Conservation (phyloP, 2,329 filamentous ascomycete genomes). For the Aspergillus puulaauensis region DNA sequence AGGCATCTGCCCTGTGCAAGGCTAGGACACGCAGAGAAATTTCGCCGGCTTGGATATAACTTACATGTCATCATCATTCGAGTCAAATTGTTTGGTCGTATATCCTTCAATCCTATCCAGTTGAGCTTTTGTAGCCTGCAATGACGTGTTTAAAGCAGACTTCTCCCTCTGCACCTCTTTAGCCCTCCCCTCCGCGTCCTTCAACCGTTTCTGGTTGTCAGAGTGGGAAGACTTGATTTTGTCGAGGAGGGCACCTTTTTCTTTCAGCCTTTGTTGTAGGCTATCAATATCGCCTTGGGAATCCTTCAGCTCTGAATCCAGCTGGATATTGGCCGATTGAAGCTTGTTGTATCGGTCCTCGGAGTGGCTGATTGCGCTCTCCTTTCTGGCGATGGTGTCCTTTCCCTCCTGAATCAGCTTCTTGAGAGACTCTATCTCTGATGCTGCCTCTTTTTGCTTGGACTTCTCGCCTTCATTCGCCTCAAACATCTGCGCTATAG, state of each 20-base stretch:
- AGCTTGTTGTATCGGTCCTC: not conserved
- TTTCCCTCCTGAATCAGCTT: not conserved
- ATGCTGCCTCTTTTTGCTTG: not conserved
- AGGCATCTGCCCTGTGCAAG: conserved; percentile 3
- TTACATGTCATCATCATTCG: conserved; percentile 1
- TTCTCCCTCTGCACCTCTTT: not conserved
- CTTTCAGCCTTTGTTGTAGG: not conserved
- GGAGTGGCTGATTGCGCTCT: not conserved
- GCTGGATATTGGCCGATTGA: not conserved
- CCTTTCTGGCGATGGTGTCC: not conserved
- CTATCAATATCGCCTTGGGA: not conserved
- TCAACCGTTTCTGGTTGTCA: not conserved
- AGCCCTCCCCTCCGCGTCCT: not conserved
- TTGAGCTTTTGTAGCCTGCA: not conserved
- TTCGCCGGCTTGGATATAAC: not conserved
- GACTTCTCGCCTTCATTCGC: not conserved
- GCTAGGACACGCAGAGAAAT: not conserved
- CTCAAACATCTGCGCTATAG: conserved; percentile 5
- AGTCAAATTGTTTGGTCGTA: not conserved
- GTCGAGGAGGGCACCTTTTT: not conserved
- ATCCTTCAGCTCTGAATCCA: not conserved
- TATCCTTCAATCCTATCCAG: not conserved
- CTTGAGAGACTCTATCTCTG: conserved; percentile 1
- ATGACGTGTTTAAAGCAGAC: not conserved
- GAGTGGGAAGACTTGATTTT: not conserved